Conservation (phyloP, 441 rosid genomes). For the Pelargonium fulgidum region DNA sequence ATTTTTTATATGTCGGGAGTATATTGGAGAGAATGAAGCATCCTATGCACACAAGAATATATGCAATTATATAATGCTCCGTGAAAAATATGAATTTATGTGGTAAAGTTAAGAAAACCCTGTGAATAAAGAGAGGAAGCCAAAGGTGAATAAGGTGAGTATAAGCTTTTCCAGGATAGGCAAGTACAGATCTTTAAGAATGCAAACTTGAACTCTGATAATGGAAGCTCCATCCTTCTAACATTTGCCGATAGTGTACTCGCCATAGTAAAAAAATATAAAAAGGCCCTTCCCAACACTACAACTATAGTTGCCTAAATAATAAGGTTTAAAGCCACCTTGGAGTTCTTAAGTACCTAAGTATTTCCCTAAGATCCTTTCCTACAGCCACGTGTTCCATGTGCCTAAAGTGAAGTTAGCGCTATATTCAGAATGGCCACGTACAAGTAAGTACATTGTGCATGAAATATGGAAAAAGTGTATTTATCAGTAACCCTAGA, state of each 20-base stretch:
- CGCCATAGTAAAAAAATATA: background rate
- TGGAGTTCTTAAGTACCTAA: background rate
- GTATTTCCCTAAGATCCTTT: background rate
- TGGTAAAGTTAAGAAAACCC: background rate
- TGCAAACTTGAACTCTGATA: background rate
- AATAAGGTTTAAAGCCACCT: background rate
- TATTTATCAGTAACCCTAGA: slow-evolving; percentile 2
- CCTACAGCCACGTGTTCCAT: background rate
- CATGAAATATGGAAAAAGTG: background rate
- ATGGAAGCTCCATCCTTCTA: background rate
- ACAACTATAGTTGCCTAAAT: background rate
- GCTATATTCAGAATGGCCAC: background rate
- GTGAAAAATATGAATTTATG: background rate
- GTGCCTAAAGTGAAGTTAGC: background rate
- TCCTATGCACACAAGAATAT: background rate
- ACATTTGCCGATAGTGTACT: background rate
- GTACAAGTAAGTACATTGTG: background rate
- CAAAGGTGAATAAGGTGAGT: background rate
- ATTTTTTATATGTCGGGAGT: too few relatives aligned
- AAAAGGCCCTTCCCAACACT: background rate
- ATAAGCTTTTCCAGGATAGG: background rate
- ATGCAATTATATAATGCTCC: background rate
- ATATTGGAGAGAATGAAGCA: background rate
- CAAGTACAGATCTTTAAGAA: background rate
- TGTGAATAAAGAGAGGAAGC: background rate